phyloP scores from a whole-genome alignment of 805 yeast species.

The Cyberlindnera samutprakarnensis region DNA sequence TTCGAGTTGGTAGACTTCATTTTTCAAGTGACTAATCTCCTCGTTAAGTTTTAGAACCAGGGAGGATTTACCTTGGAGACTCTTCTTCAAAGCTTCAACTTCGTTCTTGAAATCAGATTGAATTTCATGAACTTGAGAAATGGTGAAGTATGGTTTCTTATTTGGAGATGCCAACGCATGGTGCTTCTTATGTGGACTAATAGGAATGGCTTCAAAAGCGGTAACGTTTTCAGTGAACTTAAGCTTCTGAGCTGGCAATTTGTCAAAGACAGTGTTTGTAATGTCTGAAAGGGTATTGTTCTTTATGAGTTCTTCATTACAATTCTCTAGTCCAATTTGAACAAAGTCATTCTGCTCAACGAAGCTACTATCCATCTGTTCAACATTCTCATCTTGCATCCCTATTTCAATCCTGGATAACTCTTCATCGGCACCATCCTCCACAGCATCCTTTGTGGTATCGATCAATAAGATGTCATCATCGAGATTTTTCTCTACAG shows the following conservation, averaged over 20 bases:
- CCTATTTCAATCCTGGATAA: slow-evolving; percentile 20
- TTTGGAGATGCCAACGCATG: slow-evolving; percentile 11
- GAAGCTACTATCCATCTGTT: background rate
- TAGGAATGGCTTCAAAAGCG: background rate
- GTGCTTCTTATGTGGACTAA: slow-evolving; percentile 6
- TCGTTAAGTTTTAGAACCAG: slow-evolving; percentile 12
- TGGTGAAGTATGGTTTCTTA: slow-evolving; percentile 22
- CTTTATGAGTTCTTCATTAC: too few species aligned
- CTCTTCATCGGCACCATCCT: slow-evolving; percentile 21
- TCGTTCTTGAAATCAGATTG: slow-evolving; percentile 20
- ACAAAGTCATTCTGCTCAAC: too few species aligned
- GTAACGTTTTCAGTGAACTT: slow-evolving; percentile 4
- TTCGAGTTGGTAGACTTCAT: slow-evolving; percentile 12
- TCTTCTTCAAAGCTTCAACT: slow-evolving; percentile 15
- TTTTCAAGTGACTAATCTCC: slow-evolving; percentile 9
- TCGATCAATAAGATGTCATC: slow-evolving; percentile 1
- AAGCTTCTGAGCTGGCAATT: background rate
- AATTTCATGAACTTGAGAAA: slow-evolving; percentile 21
- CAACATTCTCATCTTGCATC: background rate
- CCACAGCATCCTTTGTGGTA: slow-evolving; percentile 9
- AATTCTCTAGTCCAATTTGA: too few species aligned
- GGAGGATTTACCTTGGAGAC: slow-evolving; percentile 13
- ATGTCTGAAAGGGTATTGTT: too few species aligned
- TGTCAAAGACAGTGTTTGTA: too few species aligned
- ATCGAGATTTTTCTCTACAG: too few species aligned